Evolutionary conservation across 768 basidiomycete species (phyloP), one percentile per base, ranked within the genome.

Genomic region (Kwoniella dejecticola): DNA sequence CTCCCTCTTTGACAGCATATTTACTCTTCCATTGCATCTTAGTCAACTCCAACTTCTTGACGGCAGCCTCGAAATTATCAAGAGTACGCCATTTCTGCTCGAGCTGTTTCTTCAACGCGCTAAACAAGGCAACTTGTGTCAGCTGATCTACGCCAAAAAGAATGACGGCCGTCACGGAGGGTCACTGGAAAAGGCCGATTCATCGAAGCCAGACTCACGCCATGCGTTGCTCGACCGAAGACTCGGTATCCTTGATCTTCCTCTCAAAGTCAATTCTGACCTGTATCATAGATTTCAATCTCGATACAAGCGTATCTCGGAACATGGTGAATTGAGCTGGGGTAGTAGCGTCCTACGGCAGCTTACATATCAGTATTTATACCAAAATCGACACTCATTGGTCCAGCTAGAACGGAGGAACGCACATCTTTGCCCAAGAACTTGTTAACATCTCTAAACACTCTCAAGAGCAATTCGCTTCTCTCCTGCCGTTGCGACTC

Each of bases 361-460:
- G 13, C 13, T 24, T 12, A 19, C 15, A 11, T 8, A 24, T 7
- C 31, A 26, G 52, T 38, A 29, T 45, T 26, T 24, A 15, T 3
- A n/a, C 50, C 21, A 7, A 33, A 29, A 21, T n/a, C 15, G 7
- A 7, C 7, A 36, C 15, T 36, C 7, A 36, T 36, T 7, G 33
- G 7, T 36, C 33, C 15, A 36, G 15, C 33, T 36, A 36, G 15
- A 36, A 36, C 7, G 33, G 33, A 24, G 17, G 2, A 3, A 70
- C 76, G 53, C 52, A 77, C 76, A 23, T 78, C 72, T 13, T 71
- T 67, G 6, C 92, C 92, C 17, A 94, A 82, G 67, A 96, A 91
- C 82, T 89, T 90, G 70, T 96, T 94, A 83, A 95, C 85, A 74
- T 94, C 93, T 79, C 96, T 92, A 77, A 91, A 96, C 26, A 96